Conservation (phyloP, 306 rosid genomes). For the Begonia peltatifolia region DNA sequence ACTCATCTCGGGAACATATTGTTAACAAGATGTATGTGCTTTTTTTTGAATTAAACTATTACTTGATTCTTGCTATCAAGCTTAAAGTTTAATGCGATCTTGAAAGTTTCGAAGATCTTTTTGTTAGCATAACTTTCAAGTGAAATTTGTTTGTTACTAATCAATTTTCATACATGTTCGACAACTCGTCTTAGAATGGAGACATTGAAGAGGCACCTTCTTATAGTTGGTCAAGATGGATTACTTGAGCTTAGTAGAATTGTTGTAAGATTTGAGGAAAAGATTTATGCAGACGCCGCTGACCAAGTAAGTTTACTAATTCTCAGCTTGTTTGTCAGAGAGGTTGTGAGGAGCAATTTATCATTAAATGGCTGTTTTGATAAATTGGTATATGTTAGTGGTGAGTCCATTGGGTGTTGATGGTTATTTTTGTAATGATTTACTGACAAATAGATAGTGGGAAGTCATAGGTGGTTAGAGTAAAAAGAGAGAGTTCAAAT, state of each 20-base stretch:
- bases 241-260: constrained; percentile 41
- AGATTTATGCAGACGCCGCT: constrained; percentile 42
- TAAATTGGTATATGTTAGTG: too few species aligned
- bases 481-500: too few species aligned
- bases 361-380: too few species aligned
- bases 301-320: constrained; percentile 35
- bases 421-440: too few species aligned
- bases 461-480: too few species aligned
- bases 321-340: too few species aligned
- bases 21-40: constrained; percentile 9
- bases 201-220: constrained; percentile 52
- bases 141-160: neutral
- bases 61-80: neutral
- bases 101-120: neutral
- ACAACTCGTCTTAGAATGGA: constrained; percentile 37
- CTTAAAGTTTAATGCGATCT: neutral
- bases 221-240: constrained; percentile 47
- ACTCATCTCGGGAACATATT: constrained; percentile 6
- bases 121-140: neutral
- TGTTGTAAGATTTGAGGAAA: constrained; percentile 77
- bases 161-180: neutral
- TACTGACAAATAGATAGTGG: too few species aligned
- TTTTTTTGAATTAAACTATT: neutral
- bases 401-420: too few species aligned
- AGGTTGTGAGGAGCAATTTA: too few species aligned